phyloP scores from a whole-genome alignment of 2,329 filamentous ascomycete genomes.

The Colletotrichum godetiae region DNA sequence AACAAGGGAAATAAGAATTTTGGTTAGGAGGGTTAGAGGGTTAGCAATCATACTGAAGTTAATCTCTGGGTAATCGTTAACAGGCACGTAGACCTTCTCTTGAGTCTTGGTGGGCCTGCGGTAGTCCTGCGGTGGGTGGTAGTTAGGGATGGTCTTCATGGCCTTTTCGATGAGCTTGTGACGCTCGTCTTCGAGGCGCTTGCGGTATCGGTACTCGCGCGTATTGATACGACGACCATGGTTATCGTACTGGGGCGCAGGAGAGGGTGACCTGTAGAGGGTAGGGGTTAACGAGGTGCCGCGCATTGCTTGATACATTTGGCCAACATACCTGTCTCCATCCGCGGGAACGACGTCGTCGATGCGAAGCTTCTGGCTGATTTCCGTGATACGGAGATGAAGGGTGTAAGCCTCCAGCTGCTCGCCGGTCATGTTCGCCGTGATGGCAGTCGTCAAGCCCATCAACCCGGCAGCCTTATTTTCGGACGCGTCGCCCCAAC shows the following conservation, averaged over 20 bases:
- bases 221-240: slow-evolving; percentile 99
- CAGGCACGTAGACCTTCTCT: slow-evolving; percentile 99
- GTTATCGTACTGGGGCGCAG: slow-evolving; percentile 97
- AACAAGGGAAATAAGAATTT: slow-evolving; percentile 46
- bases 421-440: slow-evolving; percentile 97
- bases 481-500: slow-evolving; percentile 96
- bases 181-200: slow-evolving; percentile 97
- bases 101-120: slow-evolving; percentile 99
- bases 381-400: slow-evolving; percentile 97
- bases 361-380: slow-evolving; percentile 98
- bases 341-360: slow-evolving; percentile 98
- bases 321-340: slow-evolving; percentile 82
- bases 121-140: slow-evolving; percentile 98
- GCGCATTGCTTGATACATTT: not conserved
- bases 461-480: slow-evolving; percentile 99
- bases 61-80: slow-evolving; percentile 99
- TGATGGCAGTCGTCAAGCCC: slow-evolving; percentile 95
- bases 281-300: slow-evolving; percentile 30
- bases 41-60: slow-evolving; percentile 99
- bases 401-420: slow-evolving; percentile 97
- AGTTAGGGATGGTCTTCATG: slow-evolving; percentile 99
- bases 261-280: slow-evolving; percentile 84
- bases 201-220: slow-evolving; percentile 97
- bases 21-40: slow-evolving; percentile 87
- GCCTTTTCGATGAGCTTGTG: slow-evolving; percentile 99